These are phyloP conservation scores for Pichia rugopelliculosa DNA, from an alignment of 805 yeast species.

Conservation along the genomic window DNA sequence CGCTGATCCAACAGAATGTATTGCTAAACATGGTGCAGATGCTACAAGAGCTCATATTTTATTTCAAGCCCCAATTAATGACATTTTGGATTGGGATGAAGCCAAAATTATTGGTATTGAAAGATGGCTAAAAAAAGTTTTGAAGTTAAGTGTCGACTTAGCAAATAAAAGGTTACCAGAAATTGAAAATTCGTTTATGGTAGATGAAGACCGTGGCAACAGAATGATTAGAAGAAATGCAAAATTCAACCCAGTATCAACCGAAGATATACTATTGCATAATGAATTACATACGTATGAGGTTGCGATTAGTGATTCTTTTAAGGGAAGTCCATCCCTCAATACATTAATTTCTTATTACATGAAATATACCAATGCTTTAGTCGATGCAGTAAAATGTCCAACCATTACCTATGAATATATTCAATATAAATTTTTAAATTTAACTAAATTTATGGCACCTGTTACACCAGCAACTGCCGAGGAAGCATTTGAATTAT, in stretches of 20 bases:
- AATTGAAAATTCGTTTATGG: slow-evolving; percentile 8
- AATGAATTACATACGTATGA: slow-evolving; percentile 46
- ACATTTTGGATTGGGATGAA: slow-evolving; percentile 86
- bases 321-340: slow-evolving; percentile 51
- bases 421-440: slow-evolving; percentile 29
- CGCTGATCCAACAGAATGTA: slow-evolving; percentile 78
- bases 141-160: slow-evolving; percentile 24
- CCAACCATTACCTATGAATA: slow-evolving; percentile 20
- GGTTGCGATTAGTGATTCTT: slow-evolving; percentile 48
- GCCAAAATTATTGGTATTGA: slow-evolving; percentile 77
- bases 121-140: slow-evolving; percentile 71
- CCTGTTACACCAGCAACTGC: slow-evolving; percentile 79
- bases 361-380: slow-evolving; percentile 68
- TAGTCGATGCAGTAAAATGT: slow-evolving; percentile 40
- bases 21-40: slow-evolving; percentile 78
- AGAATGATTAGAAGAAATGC: not conserved
- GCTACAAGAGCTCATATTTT: slow-evolving; percentile 89
- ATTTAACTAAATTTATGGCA: slow-evolving; percentile 54
- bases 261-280: slow-evolving; percentile 47
- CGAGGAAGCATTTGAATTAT: slow-evolving; percentile 72
- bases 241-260: slow-evolving; percentile 5
- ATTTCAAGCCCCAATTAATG: slow-evolving; percentile 85
- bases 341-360: slow-evolving; percentile 85
- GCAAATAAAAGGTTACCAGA: slow-evolving; percentile 11
- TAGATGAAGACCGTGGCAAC: slow-evolving; percentile 15